phyloP scores from a whole-genome alignment of 2,329 filamentous ascomycete genomes.

The Aspergillus pseudonomiae region DNA sequence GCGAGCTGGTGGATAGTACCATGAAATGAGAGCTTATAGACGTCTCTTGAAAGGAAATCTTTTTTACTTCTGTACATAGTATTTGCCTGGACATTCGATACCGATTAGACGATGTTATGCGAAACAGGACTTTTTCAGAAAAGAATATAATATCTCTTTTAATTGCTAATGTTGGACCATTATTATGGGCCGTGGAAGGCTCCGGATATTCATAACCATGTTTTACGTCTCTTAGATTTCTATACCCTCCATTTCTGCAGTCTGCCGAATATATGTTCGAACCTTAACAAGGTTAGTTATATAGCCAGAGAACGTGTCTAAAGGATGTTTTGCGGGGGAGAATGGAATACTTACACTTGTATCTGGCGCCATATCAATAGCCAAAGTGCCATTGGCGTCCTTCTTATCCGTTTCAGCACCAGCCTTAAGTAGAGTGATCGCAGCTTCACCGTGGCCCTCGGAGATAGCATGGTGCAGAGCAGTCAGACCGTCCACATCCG shows the following conservation, averaged over 20 bases:
- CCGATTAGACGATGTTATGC: constrained; percentile 18
- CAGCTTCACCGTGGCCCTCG: constrained; percentile 73
- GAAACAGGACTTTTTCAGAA: constrained; percentile 13
- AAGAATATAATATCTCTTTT: constrained; percentile 4
- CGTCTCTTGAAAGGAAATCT: neutral
- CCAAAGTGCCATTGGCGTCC: constrained; percentile 69
- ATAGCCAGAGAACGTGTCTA: neutral
- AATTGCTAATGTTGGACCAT: constrained; percentile 6
- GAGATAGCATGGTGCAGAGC: constrained; percentile 76
- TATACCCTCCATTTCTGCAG: constrained; percentile 83
- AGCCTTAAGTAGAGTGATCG: constrained; percentile 77
- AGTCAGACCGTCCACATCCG: constrained; percentile 81
- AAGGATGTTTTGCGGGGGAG: neutral
- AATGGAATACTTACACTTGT: constrained; percentile 64
- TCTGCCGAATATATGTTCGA: constrained; percentile 73
- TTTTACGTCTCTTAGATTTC: constrained; percentile 42
- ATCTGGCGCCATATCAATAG: constrained; percentile 85
- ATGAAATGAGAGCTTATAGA: constrained; percentile 59
- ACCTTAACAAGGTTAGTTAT: constrained; percentile 54
- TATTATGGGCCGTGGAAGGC: neutral
- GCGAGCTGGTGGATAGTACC: constrained; percentile 85
- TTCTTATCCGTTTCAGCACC: constrained; percentile 82
- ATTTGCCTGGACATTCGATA: neutral
- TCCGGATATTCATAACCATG: neutral
- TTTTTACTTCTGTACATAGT: constrained; percentile 14